phyloP scores from a whole-genome alignment of 73 alveolate genomes.

The Durusdinium trenchii region DNA sequence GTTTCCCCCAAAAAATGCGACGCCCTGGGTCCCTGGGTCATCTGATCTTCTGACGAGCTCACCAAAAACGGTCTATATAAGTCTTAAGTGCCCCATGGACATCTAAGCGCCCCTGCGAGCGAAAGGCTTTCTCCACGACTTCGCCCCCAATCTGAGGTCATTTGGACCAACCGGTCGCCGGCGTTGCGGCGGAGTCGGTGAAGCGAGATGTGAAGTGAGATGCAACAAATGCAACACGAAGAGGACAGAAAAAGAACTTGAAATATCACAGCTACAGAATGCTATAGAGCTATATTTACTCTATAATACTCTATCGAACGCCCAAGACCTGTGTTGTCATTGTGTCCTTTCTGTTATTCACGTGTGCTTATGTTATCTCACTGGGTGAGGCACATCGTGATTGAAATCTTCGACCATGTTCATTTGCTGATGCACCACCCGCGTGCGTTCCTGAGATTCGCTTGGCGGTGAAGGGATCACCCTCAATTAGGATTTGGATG shows the following conservation, averaged over 20 bases:
- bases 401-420: slow-evolving; percentile 91
- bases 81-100: too few relatives aligned
- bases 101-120: slow-evolving; percentile 47
- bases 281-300: too few relatives aligned
- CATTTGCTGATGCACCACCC: slow-evolving; percentile 90
- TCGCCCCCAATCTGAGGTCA: slow-evolving; percentile 75
- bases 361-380: not conserved
- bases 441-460: slow-evolving; percentile 44
- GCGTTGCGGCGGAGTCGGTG: too few relatives aligned
- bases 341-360: not conserved
- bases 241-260: too few relatives aligned
- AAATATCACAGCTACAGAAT: not conserved
- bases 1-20: too few relatives aligned
- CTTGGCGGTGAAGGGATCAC: not conserved
- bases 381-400: slow-evolving; percentile 40
- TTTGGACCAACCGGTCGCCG: not conserved
- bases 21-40: too few relatives aligned
- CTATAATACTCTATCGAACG: too few relatives aligned
- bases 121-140: slow-evolving; percentile 92
- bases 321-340: not conserved
- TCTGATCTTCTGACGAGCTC: too few relatives aligned
- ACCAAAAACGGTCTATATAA: too few relatives aligned
- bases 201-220: too few relatives aligned
- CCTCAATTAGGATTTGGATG: not conserved
- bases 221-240: too few relatives aligned